Percentiles rank a stretch among this genome's conserved stretches.
These are phyloP conservation scores for Leishmania guyanensis DNA, from an alignment of 208 protist genomes.

Conservation along the genomic window DNA sequence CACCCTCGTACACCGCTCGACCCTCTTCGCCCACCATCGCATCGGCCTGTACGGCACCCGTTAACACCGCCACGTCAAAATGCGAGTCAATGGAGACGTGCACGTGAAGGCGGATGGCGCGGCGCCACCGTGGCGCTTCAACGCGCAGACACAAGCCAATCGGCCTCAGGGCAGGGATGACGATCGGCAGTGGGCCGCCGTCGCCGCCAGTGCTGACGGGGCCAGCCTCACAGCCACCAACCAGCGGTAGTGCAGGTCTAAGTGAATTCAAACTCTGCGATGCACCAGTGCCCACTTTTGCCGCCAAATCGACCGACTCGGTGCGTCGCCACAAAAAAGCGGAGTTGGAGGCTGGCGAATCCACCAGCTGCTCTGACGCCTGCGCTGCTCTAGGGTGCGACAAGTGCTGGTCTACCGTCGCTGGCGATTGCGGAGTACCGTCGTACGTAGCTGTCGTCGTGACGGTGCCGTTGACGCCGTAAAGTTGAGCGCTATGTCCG, in stretches of 20 bases:
- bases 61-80: slow-evolving; percentile 70
- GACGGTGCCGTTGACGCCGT: not conserved
- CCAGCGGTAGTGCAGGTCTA: slow-evolving; percentile 5
- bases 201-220: not conserved
- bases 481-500: too few species aligned
- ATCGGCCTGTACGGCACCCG: slow-evolving; percentile 56
- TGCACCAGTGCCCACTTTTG: not conserved
- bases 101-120: slow-evolving; percentile 61
- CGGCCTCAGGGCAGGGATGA: slow-evolving; percentile 64
- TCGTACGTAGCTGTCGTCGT: not conserved
- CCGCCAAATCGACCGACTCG: slow-evolving; percentile 18
- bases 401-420: not conserved
- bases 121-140: slow-evolving; percentile 57
- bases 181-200: slow-evolving; percentile 23
- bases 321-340: slow-evolving; percentile 1
- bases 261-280: slow-evolving; percentile 6
- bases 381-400: not conserved
- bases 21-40: slow-evolving; percentile 55
- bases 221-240: not conserved
- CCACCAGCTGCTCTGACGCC: not conserved
- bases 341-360: slow-evolving; percentile 1
- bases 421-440: not conserved
- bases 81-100: slow-evolving; percentile 58
- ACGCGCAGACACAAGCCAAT: slow-evolving; percentile 52
- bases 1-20: slow-evolving; percentile 41